Evolutionary conservation across 2,329 filamentous ascomycete genomes (phyloP).

Genomic region (Ceratocystis albifundus): DNA sequence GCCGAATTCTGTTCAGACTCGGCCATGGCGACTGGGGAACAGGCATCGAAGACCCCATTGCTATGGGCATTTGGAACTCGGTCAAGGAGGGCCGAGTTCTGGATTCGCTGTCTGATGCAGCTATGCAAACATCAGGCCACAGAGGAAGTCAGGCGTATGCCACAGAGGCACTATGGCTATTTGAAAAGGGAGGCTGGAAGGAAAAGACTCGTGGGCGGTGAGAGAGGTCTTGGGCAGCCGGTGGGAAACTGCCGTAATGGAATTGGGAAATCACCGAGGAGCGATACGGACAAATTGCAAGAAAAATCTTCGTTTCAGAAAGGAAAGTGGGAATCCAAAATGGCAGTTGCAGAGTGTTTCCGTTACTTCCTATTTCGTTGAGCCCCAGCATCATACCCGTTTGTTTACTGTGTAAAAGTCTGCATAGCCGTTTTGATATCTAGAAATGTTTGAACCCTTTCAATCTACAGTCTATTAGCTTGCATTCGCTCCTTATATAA

Average conservation of each 20-base stretch:
- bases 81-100: slow-evolving; percentile 67
- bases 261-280: background rate
- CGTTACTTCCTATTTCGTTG: background rate
- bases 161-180: slow-evolving; percentile 80
- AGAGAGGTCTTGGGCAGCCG: background rate
- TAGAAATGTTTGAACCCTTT: background rate
- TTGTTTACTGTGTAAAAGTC: background rate
- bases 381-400: background rate
- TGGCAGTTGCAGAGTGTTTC: too few relatives aligned
- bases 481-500: slow-evolving; percentile 6
- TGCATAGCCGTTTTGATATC: background rate
- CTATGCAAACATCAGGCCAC: slow-evolving; percentile 57
- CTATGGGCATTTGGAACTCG: slow-evolving; percentile 71
- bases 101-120: slow-evolving; percentile 65
- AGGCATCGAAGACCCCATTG: slow-evolving; percentile 45
- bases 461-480: background rate
- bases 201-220: slow-evolving; percentile 47
- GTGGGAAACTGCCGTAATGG: background rate
- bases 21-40: slow-evolving; percentile 62
- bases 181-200: slow-evolving; percentile 59
- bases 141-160: slow-evolving; percentile 73
- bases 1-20: slow-evolving; percentile 70
- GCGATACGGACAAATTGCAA: background rate
- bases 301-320: background rate
- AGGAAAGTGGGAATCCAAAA: background rate